Base-by-base conservation (phyloP, 208 protist genomes). In the Angomonas ambiguus region DNA sequence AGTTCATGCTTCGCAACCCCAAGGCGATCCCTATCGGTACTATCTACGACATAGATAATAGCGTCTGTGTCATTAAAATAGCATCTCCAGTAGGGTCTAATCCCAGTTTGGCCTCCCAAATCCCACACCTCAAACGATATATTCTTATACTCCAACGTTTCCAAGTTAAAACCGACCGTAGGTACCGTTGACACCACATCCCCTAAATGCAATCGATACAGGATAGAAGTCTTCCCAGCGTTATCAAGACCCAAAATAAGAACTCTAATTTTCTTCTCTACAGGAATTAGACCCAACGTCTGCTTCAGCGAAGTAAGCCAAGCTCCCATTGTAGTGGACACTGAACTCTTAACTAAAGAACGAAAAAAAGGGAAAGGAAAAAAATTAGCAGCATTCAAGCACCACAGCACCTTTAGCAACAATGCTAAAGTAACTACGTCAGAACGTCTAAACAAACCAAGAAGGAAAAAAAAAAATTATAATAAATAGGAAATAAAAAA, bases 61-160 rank as follows among this genome's bases (percentile, higher is more conserved):
- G 85, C 96, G 51, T 98, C 80, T 0, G 92, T 98, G 75, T 98
- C 97, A 57, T 90, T 91, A 79, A 95, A 99, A 82, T 99, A 99
- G 72, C 98, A 96, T 16, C 97, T 80, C 97, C 97, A 99, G 48
- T 99, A 88, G 0, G 91, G 92, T 24, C 96, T 86, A 62, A 99
- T 97, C 45, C 96, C 98, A 66, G 98, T 95, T 80, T 98, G 97
- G 20, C 97, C 97, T 24, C 91, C 89, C 11, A 99, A 92, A 75
- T 99, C 98, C 97, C 98, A 99, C 57, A 99, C 93, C 57, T 97
- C 97, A 69, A 99, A 99, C 30, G 85, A 97, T 70, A 99, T 92
- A 56, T 98, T 98, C 76, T 99, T 99, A 85, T 98, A 99, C 67
- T 98, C 72, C 25, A 99, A 75, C 2, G 85, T 96, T 55, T 99